Conservation (phyloP, 805 yeast genomes). For the Ogataea populi-albae region DNA sequence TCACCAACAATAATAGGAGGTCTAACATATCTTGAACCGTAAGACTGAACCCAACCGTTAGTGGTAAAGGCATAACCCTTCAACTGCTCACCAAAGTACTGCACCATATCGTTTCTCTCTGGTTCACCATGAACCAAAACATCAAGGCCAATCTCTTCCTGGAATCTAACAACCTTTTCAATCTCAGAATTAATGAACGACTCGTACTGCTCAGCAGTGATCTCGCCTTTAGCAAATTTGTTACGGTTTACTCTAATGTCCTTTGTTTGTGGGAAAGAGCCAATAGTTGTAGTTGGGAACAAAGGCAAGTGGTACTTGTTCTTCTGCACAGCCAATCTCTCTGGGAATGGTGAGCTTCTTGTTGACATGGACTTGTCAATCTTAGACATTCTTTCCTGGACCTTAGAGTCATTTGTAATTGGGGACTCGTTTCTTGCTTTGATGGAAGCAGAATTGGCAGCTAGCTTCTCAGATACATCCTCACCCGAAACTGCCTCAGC, state of each 20-base stretch:
- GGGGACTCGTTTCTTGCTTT: slow-evolving; percentile 82
- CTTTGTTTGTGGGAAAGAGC: slow-evolving; percentile 99
- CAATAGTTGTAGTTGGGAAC: slow-evolving; percentile 99
- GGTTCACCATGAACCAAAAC: slow-evolving; percentile 99
- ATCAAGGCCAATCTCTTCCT: slow-evolving; percentile 97
- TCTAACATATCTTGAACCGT: slow-evolving; percentile 99
- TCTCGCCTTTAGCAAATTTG: slow-evolving; percentile 96
- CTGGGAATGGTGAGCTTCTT: slow-evolving; percentile 84
- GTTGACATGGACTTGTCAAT: slow-evolving; percentile 73
- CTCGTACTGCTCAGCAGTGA: slow-evolving; percentile 93
- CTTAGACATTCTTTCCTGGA: slow-evolving; percentile 79
- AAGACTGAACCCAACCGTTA: slow-evolving; percentile 99
- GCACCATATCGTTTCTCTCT: slow-evolving; percentile 99
- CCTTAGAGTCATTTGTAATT: slow-evolving; percentile 88
- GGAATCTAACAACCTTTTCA: slow-evolving; percentile 94
- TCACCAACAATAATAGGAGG: slow-evolving; percentile 99
- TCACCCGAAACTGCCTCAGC: slow-evolving; percentile 85
- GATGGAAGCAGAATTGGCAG: slow-evolving; percentile 84
- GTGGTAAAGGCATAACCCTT: slow-evolving; percentile 98
- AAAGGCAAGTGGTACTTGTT: slow-evolving; percentile 86
- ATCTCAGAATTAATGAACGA: slow-evolving; percentile 95
- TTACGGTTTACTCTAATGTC: slow-evolving; percentile 98
- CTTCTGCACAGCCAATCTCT: slow-evolving; percentile 86
- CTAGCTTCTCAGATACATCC: slow-evolving; percentile 72
- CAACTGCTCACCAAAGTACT: slow-evolving; percentile 98